phyloP scores from a whole-genome alignment of 371 early-diverging fungal species.

The Batkoa obscura region DNA sequence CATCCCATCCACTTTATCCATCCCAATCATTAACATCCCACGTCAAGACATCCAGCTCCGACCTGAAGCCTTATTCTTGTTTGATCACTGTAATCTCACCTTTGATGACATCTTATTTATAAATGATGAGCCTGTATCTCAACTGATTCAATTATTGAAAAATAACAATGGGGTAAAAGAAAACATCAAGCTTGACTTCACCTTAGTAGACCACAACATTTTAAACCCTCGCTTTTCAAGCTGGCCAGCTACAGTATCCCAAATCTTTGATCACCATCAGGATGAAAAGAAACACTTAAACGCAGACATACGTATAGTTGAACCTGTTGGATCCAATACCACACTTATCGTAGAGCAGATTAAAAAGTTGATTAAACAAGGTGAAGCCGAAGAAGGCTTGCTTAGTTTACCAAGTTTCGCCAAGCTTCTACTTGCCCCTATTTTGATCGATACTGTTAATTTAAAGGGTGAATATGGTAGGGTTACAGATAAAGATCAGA shows the following conservation, averaged over 20 bases:
- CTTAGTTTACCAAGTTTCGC: too few species aligned
- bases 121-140: conserved; percentile 1
- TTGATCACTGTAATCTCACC: neutral
- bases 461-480: conserved; percentile 29
- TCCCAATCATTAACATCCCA: conserved; percentile 8
- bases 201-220: conserved; percentile 10
- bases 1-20: neutral
- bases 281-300: conserved; percentile 25
- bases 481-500: conserved; percentile 27
- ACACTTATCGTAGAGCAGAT: conserved; percentile 26
- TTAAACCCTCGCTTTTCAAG: neutral
- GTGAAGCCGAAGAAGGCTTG: neutral
- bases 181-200: too few species aligned
- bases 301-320: conserved; percentile 22
- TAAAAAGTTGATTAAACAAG: conserved; percentile 7
- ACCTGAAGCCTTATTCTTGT: conserved; percentile 6
- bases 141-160: neutral
- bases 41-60: conserved; percentile 7
- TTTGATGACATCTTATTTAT: conserved; percentile 5
- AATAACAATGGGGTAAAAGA: neutral
- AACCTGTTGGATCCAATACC: conserved; percentile 40
- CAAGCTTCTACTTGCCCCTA: conserved; percentile 29
- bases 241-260: conserved; percentile 17
- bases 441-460: conserved; percentile 48
- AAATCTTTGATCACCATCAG: conserved; percentile 53